A percentile compares a stretch with the other conserved stretches of the same genome.
These are phyloP conservation scores for Naegleria lovaniensis DNA, from an alignment of 208 protist species.

Conservation along the genomic window DNA sequence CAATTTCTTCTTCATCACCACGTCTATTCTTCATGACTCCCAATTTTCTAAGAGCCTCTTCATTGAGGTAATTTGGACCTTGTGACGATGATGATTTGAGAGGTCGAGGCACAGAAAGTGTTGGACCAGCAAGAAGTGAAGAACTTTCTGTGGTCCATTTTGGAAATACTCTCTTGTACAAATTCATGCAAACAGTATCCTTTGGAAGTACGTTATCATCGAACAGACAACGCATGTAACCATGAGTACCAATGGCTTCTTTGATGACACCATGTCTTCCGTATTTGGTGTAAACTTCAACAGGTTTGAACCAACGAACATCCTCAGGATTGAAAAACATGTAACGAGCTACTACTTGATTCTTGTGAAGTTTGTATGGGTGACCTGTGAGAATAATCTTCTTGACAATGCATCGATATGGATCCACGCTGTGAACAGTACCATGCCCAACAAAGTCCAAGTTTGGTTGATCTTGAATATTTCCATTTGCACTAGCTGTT, in stretches of 20 bases:
- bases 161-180: conserved; percentile 94
- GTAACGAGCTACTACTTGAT: conserved; percentile 76
- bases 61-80: background rate
- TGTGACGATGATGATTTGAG: background rate
- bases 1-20: background rate
- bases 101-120: background rate
- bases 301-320: conserved; percentile 90
- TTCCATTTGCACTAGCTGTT: background rate
- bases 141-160: conserved; percentile 52
- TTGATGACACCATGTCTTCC: conserved; percentile 85
- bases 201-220: conserved; percentile 84
- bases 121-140: conserved; percentile 28
- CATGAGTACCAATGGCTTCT: conserved; percentile 89
- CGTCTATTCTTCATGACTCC: background rate
- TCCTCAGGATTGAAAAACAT: conserved; percentile 91
- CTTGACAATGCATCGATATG: conserved; percentile 68
- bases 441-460: conserved; percentile 44
- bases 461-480: background rate
- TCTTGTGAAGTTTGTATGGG: conserved; percentile 63
- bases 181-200: conserved; percentile 92
- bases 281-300: conserved; percentile 90
- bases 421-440: conserved; percentile 50
- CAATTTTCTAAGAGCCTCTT: background rate
- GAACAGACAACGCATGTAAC: conserved; percentile 88
- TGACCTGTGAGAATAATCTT: conserved; percentile 63